These are phyloP conservation scores for Coemansia sp. DNA, from an alignment of 192 early-diverging fungal genomes.

Conservation along the genomic window DNA sequence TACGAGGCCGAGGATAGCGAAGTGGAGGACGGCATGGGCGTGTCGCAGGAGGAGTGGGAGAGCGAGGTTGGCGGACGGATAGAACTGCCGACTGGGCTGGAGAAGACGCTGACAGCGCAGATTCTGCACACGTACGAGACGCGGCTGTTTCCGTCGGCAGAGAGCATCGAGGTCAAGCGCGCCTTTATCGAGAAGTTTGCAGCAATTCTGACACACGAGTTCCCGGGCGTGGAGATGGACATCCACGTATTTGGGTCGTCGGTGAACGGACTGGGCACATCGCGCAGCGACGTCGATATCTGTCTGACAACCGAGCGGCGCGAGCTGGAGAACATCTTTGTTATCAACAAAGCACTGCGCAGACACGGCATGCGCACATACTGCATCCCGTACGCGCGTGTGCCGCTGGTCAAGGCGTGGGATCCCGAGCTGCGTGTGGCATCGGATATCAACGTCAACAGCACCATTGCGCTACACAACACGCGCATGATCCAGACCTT, in stretches of 20 bases:
- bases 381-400: slow-evolving; percentile 82
- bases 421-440: slow-evolving; percentile 86
- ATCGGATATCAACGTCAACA: slow-evolving; percentile 95
- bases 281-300: slow-evolving; percentile 86
- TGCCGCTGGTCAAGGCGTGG: slow-evolving; percentile 90
- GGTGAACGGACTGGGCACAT: slow-evolving; percentile 83
- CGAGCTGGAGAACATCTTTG: slow-evolving; percentile 72
- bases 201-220: slow-evolving; percentile 74
- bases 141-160: slow-evolving; percentile 63
- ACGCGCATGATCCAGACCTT: slow-evolving; percentile 88
- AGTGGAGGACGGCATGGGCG: slow-evolving; percentile 30
- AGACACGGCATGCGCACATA: slow-evolving; percentile 81
- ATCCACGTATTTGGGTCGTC: slow-evolving; percentile 93
- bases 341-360: slow-evolving; percentile 69
- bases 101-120: slow-evolving; percentile 58
- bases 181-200: slow-evolving; percentile 81
- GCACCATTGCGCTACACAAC: slow-evolving; percentile 85
- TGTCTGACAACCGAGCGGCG: slow-evolving; percentile 85
- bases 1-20: slow-evolving; percentile 21
- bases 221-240: slow-evolving; percentile 73
- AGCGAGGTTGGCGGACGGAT: slow-evolving; percentile 29
- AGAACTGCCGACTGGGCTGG: slow-evolving; percentile 45
- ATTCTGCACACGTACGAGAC: slow-evolving; percentile 62
- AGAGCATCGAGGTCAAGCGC: slow-evolving; percentile 65
- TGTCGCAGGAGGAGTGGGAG: slow-evolving; percentile 45